A percentile compares a stretch with the other conserved stretches of the same genome.
Conservation (phyloP, 129 eudicot genomes). For the Pseudognaphalium luteoalbum region DNA sequence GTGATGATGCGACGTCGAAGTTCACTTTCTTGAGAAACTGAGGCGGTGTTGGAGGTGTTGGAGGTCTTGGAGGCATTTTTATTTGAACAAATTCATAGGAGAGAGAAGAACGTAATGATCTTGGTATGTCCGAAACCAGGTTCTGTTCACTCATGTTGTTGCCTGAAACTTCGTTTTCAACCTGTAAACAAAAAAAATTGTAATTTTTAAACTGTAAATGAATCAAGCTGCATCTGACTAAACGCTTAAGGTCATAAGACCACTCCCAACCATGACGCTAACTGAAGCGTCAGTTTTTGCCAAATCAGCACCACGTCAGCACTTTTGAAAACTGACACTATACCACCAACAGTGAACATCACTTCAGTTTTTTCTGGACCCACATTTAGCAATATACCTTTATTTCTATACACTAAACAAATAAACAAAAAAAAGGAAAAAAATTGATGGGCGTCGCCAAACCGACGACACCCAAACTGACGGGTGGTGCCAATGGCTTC, state of each 20-base stretch:
- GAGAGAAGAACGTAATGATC: conserved; percentile 43
- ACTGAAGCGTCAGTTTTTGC: too few relatives aligned
- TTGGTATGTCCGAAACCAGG: conserved; percentile 59
- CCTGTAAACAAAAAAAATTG: conserved; percentile 23
- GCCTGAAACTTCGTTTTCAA: conserved; percentile 6
- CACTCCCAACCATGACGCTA: too few relatives aligned
- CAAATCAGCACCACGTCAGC: too few relatives aligned
- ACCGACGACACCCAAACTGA: too few relatives aligned
- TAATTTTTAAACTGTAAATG: background rate
- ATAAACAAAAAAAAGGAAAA: too few relatives aligned
- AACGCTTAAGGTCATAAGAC: background rate
- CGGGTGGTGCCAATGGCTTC: too few relatives aligned
- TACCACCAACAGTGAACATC: too few relatives aligned
- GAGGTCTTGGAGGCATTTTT: conserved; percentile 57
- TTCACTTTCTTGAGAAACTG: conserved; percentile 70
- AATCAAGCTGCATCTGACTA: conserved; percentile 2
- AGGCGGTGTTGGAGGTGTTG: conserved; percentile 45
- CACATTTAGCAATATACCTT: too few relatives aligned
- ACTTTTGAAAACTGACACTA: too few relatives aligned
- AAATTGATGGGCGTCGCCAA: too few relatives aligned
- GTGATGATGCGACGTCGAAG: conserved; percentile 38
- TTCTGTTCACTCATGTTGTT: conserved; percentile 44
- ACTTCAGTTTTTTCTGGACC: too few relatives aligned
- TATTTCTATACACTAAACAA: too few relatives aligned
- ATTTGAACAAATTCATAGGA: conserved; percentile 57